Conservation (phyloP, 495 filamentous ascomycete genomes). For the Neurospora sp. region DNA sequence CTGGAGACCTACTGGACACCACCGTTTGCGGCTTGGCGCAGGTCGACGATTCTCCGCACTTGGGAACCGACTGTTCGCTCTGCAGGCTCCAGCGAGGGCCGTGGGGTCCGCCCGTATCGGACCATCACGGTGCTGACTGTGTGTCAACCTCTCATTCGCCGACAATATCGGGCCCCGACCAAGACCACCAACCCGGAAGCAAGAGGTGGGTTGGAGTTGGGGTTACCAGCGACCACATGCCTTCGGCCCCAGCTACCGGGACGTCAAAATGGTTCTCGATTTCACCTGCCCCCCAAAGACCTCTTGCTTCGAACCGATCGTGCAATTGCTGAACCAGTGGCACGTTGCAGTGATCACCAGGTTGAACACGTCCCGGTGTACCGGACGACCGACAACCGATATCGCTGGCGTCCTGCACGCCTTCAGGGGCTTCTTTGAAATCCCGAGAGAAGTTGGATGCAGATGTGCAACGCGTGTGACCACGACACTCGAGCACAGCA, state of each 20-base stretch:
- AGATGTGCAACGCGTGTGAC: not conserved
- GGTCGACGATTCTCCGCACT: conserved; percentile 8
- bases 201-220: not conserved
- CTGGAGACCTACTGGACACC: not conserved
- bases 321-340: conserved; percentile 4
- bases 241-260: not conserved
- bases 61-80: conserved; percentile 11
- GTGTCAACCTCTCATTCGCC: conserved; percentile 26
- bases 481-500: not conserved
- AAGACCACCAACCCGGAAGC: conserved; percentile 3
- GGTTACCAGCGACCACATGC: not conserved
- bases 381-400: conserved; percentile 2
- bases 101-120: conserved; percentile 11
- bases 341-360: not conserved
- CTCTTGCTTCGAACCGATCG: conserved; percentile 2
- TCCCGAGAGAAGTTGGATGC: conserved; percentile 1
- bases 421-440: not conserved
- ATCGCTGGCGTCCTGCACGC: conserved; percentile 14
- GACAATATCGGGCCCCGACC: conserved; percentile 11
- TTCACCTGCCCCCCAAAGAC: conserved; percentile 7
- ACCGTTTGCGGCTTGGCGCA: conserved; percentile 10
- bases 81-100: conserved; percentile 6
- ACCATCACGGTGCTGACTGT: conserved; percentile 18
- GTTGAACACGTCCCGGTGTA: not conserved
- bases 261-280: not conserved